These are phyloP conservation scores for Diospyros lotus DNA, from an alignment of 148 eudicot species.

Conservation along the genomic window DNA sequence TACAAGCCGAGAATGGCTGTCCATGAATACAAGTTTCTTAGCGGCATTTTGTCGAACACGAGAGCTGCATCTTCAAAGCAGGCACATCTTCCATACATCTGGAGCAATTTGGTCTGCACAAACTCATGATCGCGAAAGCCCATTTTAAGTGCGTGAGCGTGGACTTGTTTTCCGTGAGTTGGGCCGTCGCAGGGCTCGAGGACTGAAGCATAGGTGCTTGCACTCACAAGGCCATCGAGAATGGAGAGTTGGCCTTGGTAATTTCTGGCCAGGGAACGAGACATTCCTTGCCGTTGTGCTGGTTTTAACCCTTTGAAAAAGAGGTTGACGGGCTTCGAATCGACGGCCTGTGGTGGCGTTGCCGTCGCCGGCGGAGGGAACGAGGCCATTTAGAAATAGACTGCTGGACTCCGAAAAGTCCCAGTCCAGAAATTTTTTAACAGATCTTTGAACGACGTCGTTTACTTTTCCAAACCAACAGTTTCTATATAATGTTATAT, in stretches of 20 bases:
- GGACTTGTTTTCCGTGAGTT: slow-evolving; percentile 40
- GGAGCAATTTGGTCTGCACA: slow-evolving; percentile 45
- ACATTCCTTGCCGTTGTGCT: slow-evolving; percentile 9
- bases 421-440: no score
- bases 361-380: background rate
- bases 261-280: slow-evolving; percentile 11
- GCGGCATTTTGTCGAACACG: slow-evolving; percentile 51
- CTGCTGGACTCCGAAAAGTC: no score
- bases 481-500: no score
- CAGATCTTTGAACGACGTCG: background rate
- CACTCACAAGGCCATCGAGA: slow-evolving; percentile 17
- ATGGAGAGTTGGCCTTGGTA: slow-evolving; percentile 6
- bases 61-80: slow-evolving; percentile 29
- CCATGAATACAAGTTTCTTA: slow-evolving; percentile 46
- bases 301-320: slow-evolving; percentile 8
- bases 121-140: slow-evolving; percentile 52
- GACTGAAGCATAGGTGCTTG: slow-evolving; percentile 38
- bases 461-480: no score
- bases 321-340: background rate
- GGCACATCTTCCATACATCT: slow-evolving; percentile 39
- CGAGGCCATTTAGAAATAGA: background rate
- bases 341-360: background rate
- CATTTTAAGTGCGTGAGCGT: slow-evolving; percentile 41
- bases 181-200: slow-evolving; percentile 38
- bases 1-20: slow-evolving; percentile 29